phyloP scores from a whole-genome alignment of 2,329 filamentous ascomycete species.

The Dothistroma pini region DNA sequence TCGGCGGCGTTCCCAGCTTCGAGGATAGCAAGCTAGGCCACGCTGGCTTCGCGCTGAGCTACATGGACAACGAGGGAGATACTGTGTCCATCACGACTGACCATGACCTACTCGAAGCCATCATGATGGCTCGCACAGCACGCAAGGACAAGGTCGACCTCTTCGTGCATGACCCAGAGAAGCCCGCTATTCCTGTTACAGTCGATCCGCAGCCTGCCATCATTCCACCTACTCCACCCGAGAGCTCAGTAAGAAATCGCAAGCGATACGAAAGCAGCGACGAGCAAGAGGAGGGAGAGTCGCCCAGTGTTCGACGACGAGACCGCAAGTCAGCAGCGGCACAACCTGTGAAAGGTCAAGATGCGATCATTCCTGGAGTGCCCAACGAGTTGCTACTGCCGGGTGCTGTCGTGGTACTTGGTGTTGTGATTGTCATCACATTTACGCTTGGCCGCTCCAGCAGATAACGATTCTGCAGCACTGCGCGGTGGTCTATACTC shows the following conservation, averaged over 20 bases:
- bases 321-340: conserved; percentile 37
- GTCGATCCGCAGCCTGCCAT: conserved; percentile 57
- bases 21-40: conserved; percentile 74
- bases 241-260: conserved; percentile 47
- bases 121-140: conserved; percentile 72
- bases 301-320: conserved; percentile 35
- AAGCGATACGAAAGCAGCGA: conserved; percentile 51
- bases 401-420: conserved; percentile 91
- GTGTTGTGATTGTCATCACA: conserved; percentile 88
- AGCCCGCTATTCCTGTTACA: conserved; percentile 70
- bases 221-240: conserved; percentile 49
- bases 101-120: conserved; percentile 85
- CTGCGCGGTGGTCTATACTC: background rate
- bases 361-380: conserved; percentile 84
- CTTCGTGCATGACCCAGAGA: conserved; percentile 89
- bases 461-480: conserved; percentile 16
- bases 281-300: conserved; percentile 52
- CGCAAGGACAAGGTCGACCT: conserved; percentile 91
- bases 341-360: conserved; percentile 53
- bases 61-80: conserved; percentile 94
- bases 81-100: conserved; percentile 96
- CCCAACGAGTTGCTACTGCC: conserved; percentile 92
- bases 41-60: conserved; percentile 86
- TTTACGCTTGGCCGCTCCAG: conserved; percentile 64
- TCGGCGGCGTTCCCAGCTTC: conserved; percentile 75